Evolutionary conservation across 106 monocot genomes (phyloP).

Genomic region (Amphibolis antarctica): DNA sequence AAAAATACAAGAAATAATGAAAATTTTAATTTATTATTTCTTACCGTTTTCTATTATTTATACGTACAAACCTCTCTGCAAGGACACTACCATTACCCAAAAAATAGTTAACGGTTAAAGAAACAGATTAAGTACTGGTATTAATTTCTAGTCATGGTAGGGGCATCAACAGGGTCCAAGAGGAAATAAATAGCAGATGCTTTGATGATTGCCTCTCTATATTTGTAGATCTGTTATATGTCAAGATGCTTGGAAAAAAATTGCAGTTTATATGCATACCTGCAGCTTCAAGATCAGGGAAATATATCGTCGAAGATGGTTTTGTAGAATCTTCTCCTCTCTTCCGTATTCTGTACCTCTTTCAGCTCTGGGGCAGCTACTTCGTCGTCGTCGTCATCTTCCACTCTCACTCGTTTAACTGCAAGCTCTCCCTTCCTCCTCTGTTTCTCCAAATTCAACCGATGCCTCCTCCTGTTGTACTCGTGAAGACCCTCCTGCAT

Average conservation of each 20-base stretch:
- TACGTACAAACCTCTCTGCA: too few relatives aligned
- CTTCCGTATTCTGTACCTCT: constrained; percentile 45
- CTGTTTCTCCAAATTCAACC: constrained; percentile 73
- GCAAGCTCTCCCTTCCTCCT: constrained; percentile 69
- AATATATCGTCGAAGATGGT: constrained; percentile 60
- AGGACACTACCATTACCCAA: too few relatives aligned
- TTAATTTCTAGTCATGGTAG: too few relatives aligned
- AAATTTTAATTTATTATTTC: too few relatives aligned
- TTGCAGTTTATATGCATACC: constrained; percentile 5
- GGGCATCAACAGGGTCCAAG: too few relatives aligned
- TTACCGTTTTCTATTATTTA: too few relatives aligned
- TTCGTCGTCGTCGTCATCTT: constrained; percentile 25
- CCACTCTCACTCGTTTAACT: constrained; percentile 17
- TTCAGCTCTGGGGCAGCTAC: constrained; percentile 4
- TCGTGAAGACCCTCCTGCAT: constrained; percentile 96
- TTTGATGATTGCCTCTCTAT: too few relatives aligned
- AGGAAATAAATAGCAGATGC: too few relatives aligned
- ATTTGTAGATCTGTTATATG: too few relatives aligned
- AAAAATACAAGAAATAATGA: too few relatives aligned
- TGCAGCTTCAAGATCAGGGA: constrained; percentile 3
- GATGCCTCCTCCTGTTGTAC: constrained; percentile 62
- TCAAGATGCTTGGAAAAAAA: not conserved
- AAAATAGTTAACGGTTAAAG: too few relatives aligned
- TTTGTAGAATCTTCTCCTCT: constrained; percentile 77
- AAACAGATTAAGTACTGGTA: too few relatives aligned